Base-by-base conservation (phyloP, 2,329 filamentous ascomycete species). In the Corniculantispora saksenae region DNA sequence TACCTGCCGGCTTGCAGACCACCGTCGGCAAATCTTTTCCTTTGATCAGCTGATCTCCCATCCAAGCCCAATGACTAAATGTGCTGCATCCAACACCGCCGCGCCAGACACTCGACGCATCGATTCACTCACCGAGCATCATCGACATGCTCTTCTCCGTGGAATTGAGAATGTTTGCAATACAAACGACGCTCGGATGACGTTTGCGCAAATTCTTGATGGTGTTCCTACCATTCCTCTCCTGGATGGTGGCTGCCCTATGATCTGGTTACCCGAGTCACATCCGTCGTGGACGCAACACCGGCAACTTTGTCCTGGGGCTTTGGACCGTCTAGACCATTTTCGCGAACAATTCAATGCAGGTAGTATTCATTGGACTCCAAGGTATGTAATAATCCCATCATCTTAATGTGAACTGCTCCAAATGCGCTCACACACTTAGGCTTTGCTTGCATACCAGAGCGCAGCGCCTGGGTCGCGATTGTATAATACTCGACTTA, bases 401-500 rank as follows among this genome's bases (percentile, higher is more conserved):
- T 6, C 32, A n/a, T 4, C 63, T 10, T 32, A 27, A 7, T 53
- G 29, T 0, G n/a, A 35, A 1, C 57, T 27, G 10, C 10, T 32
- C 32, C 32, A 32, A 35, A 21, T 35, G 1, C 1, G 17, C 38
- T 58, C 17, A 32, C 23, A 27, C 38, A 45, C 15, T 5, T 21
- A 75, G 74, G 65, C 72, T 23, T 23, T 77, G 3, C 38, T 43
- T 19, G 38, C 38, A 4, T 43, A 43, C 38, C 38, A 69, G 23
- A 67, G 70, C 12, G 69, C 73, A 0, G 53, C 68, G 1, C 68
- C 55, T 1, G 70, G 66, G 3, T 75, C 74, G 8, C 55, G 66
- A 15, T 61, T 67, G 0, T 78, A 76, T 55, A 66, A 73, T 0
- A 70, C 69, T 21, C 66, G 71, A 1, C 68, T 78, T 7, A 71